Evolutionary conservation across 768 basidiomycete genomes (phyloP).

Genomic region (Termitomyces sp.): DNA sequence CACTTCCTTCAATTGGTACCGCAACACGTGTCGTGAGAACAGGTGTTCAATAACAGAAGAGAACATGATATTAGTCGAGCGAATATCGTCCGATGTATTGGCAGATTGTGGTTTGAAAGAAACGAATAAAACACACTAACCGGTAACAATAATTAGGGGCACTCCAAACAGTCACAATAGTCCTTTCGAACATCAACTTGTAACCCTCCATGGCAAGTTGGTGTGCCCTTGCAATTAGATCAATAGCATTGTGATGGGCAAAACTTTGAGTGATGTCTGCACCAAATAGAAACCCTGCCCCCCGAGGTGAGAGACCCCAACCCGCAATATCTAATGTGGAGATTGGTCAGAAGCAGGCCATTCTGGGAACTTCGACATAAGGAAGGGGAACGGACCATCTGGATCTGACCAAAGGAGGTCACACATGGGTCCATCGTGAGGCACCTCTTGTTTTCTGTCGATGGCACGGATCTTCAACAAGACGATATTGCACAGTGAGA

Average conservation of each 20-base stretch:
- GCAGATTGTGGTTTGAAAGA: neutral
- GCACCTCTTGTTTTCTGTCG: conserved; percentile 95
- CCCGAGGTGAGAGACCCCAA: conserved; percentile 97
- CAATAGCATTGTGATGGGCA: conserved; percentile 86
- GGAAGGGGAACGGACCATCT: conserved; percentile 57
- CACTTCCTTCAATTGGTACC: neutral
- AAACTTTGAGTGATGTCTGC: conserved; percentile 88
- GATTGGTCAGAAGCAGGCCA: neutral
- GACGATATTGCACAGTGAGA: neutral
- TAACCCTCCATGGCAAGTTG: conserved; percentile 98
- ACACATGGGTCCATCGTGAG: conserved; percentile 98
- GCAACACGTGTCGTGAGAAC: neutral
- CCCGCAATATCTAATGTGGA: conserved; percentile 71
- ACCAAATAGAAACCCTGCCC: conserved; percentile 94
- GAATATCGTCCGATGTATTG: neutral
- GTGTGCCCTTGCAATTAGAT: conserved; percentile 94
- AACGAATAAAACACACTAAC: conserved; percentile 40
- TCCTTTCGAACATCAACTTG: conserved; percentile 94
- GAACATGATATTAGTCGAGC: neutral
- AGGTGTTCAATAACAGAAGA: too few relatives aligned
- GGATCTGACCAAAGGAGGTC: conserved; percentile 99
- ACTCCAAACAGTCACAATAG: conserved; percentile 97
- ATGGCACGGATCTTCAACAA: conserved; percentile 77
- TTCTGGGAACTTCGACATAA: neutral
- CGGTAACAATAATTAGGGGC: conserved; percentile 98